Evolutionary conservation across 2,329 filamentous ascomycete genomes (phyloP), one percentile per base, ranked within the genome.

Genomic region (Xylogone sp.): DNA sequence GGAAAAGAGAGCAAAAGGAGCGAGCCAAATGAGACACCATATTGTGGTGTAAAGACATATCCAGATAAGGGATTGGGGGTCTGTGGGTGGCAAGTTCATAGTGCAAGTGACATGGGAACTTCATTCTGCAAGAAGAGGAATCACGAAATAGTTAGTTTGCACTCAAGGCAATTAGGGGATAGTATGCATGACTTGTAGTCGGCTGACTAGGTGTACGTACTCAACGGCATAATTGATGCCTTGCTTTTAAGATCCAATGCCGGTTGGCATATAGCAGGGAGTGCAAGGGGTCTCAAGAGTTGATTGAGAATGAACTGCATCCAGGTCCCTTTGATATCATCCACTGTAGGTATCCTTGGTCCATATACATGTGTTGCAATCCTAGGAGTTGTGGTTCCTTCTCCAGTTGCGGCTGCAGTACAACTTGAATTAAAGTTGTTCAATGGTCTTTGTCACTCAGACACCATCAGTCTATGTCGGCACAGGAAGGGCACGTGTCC

Each of bases 171-270:
- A 42, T 34, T 44, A 51, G 45, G 59, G 57, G 58, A 46, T 58
- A 58, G 44, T 47, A 54, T 49, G 55, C 57, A 50, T 53, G 59
- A 63, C 57, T 53, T 58, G 50, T 50, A 53, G 57, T 57, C 54
- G 57, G 58, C 57, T 48, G 53, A 60, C 53, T 53, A 63, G 54
- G 54, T 62, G 56, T 62, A 66, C 64, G 63, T 66, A 66, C 64
- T 63, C 62, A 54, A 43, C 39, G 60, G 59, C 62, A 62, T 57
- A 31, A 59, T 61, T 45, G 45, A 60, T 64, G 58, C 60, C 62
- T 53, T 34, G 34, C 27, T 51, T 48, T 43, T 51, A 56, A 49
- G 43, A 27, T 48, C 47, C 34, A 50, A 54, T 49, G 58, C 52
- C 52, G 55, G 54, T 24, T 50, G 58, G 55, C 52, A 50, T 31